Base-by-base conservation (phyloP, 306 rosid genomes). In the Cicer chorassanicum region DNA sequence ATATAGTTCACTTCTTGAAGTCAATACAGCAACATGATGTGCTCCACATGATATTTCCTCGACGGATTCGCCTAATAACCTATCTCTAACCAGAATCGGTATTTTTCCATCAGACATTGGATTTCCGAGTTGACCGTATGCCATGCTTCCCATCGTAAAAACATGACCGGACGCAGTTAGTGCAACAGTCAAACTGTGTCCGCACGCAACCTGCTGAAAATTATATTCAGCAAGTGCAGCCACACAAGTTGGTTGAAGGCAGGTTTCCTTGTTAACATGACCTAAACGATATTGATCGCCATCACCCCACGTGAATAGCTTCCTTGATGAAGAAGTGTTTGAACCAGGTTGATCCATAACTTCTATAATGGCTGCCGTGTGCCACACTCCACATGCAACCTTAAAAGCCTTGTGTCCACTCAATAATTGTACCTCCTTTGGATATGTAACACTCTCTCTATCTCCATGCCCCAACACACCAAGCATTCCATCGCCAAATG, bases 321-420 rank as follows among this genome's bases (percentile, higher is more conserved):
- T 92, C 71, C 78, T 84, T 2, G 96, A 78, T 16, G 88, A 70
- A 80, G 81, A 74, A 80, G 60, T 82, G 76, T 65, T 89, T 62
- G 82, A 61, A 76, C 88, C 81, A 53, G 80, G 14, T 11, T 75
- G 89, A 41, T 87, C 85, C 72, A 61, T 84, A 69, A 89, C 92
- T 85, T 95, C 99, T 54, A 95, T 86, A 77, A 95, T 90, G 7
- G 99, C 99, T 56, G 96, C 99, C 42, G 98, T 90, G 78, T 95
- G 99, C 98, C 99, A 95, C 18, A 92, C 86, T 80, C 98, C 99
- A 78, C 98, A 92, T 50, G 99, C 96, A 66, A 95, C 98, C 74
- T 87, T 86, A 57, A 86, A 56, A 41, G 92, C 88, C 87, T 73
- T 92, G 41, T 85, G 86, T 78, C 98, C 99, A 72, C 74, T 87